Conservation (phyloP, 768 basidiomycete genomes). For the Mycena vulgaris region DNA sequence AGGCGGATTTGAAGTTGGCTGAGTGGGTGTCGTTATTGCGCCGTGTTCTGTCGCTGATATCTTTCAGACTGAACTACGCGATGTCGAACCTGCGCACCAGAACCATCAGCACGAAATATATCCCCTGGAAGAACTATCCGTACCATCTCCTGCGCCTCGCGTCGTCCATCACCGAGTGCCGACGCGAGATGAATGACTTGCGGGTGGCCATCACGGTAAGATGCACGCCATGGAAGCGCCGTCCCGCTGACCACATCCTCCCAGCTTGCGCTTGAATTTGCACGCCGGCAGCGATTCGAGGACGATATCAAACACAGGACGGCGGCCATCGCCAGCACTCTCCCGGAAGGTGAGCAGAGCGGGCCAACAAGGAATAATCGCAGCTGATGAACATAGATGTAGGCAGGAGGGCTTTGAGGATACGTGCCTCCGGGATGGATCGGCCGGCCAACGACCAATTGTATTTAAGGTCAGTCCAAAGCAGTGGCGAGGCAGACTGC, state of each 20-base stretch:
- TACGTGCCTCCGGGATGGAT: background rate
- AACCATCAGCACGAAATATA: background rate
- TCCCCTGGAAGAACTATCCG: slow-evolving; percentile 5
- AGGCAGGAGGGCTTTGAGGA: background rate
- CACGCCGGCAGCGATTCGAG: slow-evolving; percentile 7
- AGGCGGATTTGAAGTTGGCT: slow-evolving; percentile 1
- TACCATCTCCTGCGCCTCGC: background rate
- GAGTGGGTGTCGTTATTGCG: background rate
- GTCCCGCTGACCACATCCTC: too few relatives aligned
- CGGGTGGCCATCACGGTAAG: slow-evolving; percentile 6
- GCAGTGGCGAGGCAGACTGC: too few relatives aligned
- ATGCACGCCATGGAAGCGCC: too few relatives aligned
- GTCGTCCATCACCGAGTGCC: background rate
- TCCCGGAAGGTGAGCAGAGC: background rate
- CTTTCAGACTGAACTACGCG: background rate
- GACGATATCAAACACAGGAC: background rate
- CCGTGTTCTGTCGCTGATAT: background rate
- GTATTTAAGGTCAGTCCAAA: background rate
- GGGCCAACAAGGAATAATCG: background rate
- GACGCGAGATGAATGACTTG: background rate
- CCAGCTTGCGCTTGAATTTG: slow-evolving; percentile 20
- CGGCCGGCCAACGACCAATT: background rate
- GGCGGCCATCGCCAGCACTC: background rate
- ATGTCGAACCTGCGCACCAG: slow-evolving; percentile 2
- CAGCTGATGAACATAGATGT: background rate